Evolutionary conservation across 1,139 yeast species (phyloP).

Genomic region (Keqinozyma sinolaborantium): DNA sequence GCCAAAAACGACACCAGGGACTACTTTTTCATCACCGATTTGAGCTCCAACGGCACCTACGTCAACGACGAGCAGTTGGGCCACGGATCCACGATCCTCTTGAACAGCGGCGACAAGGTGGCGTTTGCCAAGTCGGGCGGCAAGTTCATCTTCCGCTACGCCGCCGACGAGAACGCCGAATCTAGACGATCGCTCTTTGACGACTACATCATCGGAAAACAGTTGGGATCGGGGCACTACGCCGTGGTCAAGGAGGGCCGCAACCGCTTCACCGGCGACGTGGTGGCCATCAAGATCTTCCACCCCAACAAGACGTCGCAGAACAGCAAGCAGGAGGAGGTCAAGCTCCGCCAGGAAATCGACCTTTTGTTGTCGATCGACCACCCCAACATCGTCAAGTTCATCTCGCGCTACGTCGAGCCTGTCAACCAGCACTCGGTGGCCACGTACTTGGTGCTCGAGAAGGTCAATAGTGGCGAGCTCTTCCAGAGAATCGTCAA

Average conservation of each 20-base stretch:
- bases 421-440: conserved; percentile 52
- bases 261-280: conserved; percentile 52
- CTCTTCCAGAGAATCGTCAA: conserved; percentile 65
- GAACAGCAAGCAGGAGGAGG: conserved; percentile 35
- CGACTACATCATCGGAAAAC: conserved; percentile 56
- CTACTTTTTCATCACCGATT: conserved; percentile 50
- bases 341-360: conserved; percentile 65
- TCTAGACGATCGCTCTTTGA: conserved; percentile 48
- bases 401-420: conserved; percentile 66
- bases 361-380: conserved; percentile 60
- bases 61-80: conserved; percentile 57
- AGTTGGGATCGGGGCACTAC: conserved; percentile 74
- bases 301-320: conserved; percentile 52
- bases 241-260: conserved; percentile 73
- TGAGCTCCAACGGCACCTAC: conserved; percentile 66
- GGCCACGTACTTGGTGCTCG: conserved; percentile 67
- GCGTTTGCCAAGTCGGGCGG: conserved; percentile 59
- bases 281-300: conserved; percentile 76
- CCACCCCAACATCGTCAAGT: conserved; percentile 68
- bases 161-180: conserved; percentile 14
- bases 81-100: conserved; percentile 41
- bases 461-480: conserved; percentile 73
- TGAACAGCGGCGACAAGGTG: conserved; percentile 63
- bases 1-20: conserved; percentile 30
- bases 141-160: conserved; percentile 53